A percentile compares a stretch with the other conserved stretches of the same genome.
Evolutionary conservation across 345 rosid genomes (phyloP).

Genomic region (Gossypioides kirkii): DNA sequence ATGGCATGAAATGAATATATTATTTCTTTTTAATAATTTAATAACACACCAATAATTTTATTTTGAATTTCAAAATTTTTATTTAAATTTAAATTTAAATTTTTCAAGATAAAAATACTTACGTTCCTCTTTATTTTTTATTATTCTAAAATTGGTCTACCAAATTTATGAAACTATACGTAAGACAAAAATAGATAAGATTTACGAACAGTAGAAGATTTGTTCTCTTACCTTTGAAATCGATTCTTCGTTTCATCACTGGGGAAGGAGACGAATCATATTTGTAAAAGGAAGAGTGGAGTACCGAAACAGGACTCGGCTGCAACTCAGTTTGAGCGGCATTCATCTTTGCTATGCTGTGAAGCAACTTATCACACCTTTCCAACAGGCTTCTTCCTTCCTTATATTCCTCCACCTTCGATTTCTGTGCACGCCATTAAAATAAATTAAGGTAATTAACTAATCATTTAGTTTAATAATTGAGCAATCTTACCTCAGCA

Average conservation of each 20-base stretch:
- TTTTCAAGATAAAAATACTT: too few species aligned
- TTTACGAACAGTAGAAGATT: too few species aligned
- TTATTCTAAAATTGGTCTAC: slow-evolving; percentile 14
- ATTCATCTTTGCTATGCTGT: slow-evolving; percentile 85
- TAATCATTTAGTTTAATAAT: not conserved
- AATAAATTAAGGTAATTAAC: not conserved
- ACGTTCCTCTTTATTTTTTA: too few species aligned
- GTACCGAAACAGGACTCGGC: slow-evolving; percentile 95
- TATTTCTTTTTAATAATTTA: too few species aligned
- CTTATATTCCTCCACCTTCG: slow-evolving; percentile 49
- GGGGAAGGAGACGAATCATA: slow-evolving; percentile 84
- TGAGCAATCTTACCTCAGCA: slow-evolving; percentile 40
- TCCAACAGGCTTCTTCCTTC: slow-evolving; percentile 67
- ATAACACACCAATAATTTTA: too few species aligned
- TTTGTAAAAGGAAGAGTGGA: slow-evolving; percentile 76
- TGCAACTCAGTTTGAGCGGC: slow-evolving; percentile 50
- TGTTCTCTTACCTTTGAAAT: slow-evolving; percentile 51
- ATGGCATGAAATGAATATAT: too few species aligned
- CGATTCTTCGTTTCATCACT: slow-evolving; percentile 70
- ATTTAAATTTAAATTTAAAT: too few species aligned
- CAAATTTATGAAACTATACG: not conserved
- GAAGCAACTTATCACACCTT: slow-evolving; percentile 84
- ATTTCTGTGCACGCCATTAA: slow-evolving; percentile 31
- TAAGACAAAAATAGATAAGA: too few species aligned
- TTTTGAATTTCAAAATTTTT: too few species aligned